These are phyloP conservation scores for Pulveroboletus sp. DNA, from an alignment of 768 basidiomycete genomes.

Conservation along the genomic window DNA sequence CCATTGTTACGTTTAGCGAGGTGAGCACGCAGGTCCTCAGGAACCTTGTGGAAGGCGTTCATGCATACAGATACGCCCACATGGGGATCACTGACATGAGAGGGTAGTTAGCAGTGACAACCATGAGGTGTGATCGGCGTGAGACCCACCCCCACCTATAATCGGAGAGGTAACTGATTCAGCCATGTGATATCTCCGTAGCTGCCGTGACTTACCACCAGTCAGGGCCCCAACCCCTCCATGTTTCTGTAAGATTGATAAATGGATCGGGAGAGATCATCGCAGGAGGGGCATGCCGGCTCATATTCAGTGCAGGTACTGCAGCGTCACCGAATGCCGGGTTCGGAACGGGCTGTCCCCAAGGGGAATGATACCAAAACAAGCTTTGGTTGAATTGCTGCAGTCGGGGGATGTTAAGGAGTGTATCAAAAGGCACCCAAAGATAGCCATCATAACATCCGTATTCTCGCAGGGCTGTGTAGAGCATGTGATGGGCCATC, in stretches of 20 bases:
- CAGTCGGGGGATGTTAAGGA: constrained; percentile 46
- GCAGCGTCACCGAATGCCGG: constrained; percentile 23
- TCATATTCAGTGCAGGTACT: constrained; percentile 15
- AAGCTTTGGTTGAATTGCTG: constrained; percentile 40
- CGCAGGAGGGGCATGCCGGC: constrained; percentile 36
- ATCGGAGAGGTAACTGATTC: not conserved
- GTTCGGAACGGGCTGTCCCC: constrained; percentile 40
- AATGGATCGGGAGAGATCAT: constrained; percentile 39
- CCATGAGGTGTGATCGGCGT: not conserved
- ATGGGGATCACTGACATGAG: constrained; percentile 34
- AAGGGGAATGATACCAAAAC: constrained; percentile 51
- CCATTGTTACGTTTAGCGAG: constrained; percentile 34
- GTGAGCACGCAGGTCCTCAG: constrained; percentile 32
- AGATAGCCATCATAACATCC: constrained; percentile 48
- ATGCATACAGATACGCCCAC: constrained; percentile 43
- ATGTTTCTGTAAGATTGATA: constrained; percentile 34
- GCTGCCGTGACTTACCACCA: constrained; percentile 38
- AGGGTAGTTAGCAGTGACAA: not conserved
- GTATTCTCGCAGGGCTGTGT: constrained; percentile 40
- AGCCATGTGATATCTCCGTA: constrained; percentile 1
- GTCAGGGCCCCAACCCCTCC: constrained; percentile 37
- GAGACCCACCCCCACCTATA: constrained; percentile 40
- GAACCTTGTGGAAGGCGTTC: constrained; percentile 36
- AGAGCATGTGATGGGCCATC: constrained; percentile 53
- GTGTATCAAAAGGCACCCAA: constrained; percentile 49